These are phyloP conservation scores for Skeletonema grethae DNA, from an alignment of 108 stramenopile genomes.

Conservation along the genomic window DNA sequence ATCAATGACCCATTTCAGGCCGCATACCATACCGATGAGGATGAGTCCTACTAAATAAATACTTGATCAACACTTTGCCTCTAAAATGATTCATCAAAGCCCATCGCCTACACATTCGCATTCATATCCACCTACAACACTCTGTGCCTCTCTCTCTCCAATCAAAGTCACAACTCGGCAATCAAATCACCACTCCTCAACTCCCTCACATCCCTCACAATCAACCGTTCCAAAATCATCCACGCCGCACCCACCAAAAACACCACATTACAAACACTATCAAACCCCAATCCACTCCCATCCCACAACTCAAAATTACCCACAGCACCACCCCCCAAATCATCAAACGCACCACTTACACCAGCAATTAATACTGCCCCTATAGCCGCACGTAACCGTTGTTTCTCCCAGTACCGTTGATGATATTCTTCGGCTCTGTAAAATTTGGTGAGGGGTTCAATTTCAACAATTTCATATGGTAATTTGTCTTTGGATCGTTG, in stretches of 20 bases:
- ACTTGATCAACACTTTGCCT: too few relatives aligned
- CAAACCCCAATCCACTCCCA: conserved; percentile 12
- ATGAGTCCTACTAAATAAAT: too few relatives aligned
- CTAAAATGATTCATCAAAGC: too few relatives aligned
- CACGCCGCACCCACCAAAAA: conserved; percentile 34
- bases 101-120: too few relatives aligned
- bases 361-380: conserved; percentile 49
- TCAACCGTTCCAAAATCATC: conserved; percentile 34
- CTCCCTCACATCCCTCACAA: conserved; percentile 24
- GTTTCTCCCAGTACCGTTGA: conserved; percentile 84
- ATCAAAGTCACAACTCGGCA: not conserved
- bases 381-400: conserved; percentile 53
- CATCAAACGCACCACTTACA: conserved; percentile 28
- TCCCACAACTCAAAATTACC: not conserved
- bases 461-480: conserved; percentile 35
- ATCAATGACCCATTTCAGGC: too few relatives aligned
- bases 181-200: conserved; percentile 26
- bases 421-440: conserved; percentile 81
- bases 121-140: not conserved
- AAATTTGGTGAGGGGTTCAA: conserved; percentile 66
- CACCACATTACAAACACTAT: conserved; percentile 27
- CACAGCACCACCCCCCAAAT: not conserved
- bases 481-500: conserved; percentile 40
- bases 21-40: too few relatives aligned
- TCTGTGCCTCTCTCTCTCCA: not conserved